Conservation (phyloP, 2,329 filamentous ascomycete species). For the Whalleya microplaca region DNA sequence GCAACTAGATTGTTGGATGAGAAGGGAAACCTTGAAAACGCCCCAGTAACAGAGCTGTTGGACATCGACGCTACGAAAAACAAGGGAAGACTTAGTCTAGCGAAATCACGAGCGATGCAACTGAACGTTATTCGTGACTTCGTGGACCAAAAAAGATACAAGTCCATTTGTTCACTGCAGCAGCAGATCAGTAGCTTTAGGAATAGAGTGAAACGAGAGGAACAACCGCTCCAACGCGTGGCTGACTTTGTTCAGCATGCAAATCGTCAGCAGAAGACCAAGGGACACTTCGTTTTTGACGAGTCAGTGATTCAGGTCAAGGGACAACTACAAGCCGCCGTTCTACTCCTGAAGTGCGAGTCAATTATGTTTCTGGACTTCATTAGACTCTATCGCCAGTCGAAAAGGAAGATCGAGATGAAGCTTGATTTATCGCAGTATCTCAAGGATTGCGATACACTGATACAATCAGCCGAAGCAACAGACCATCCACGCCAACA, state of each 20-base stretch:
- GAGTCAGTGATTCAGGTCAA: conserved; percentile 42
- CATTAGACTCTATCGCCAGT: conserved; percentile 15
- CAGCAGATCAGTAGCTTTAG: conserved; percentile 24
- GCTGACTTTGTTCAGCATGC: conserved; percentile 48
- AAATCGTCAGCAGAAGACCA: conserved; percentile 34
- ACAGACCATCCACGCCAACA: conserved; percentile 46
- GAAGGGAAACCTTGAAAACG: conserved; percentile 12
- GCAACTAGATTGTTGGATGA: conserved; percentile 36
- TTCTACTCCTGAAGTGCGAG: conserved; percentile 54
- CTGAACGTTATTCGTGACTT: conserved; percentile 21
- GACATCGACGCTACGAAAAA: background rate
- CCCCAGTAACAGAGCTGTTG: background rate
- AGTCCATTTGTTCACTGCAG: conserved; percentile 26
- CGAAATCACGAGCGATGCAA: conserved; percentile 14
- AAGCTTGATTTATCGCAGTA: conserved; percentile 36
- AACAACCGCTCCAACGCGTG: conserved; percentile 55
- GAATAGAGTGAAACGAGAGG: conserved; percentile 43
- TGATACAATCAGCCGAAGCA: conserved; percentile 44
- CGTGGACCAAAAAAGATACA: conserved; percentile 28
- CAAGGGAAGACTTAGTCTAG: conserved; percentile 6
- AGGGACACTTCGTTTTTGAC: conserved; percentile 40
- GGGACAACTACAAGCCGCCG: conserved; percentile 44
- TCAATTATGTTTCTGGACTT: conserved; percentile 50
- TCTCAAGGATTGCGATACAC: conserved; percentile 42
- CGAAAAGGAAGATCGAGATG: conserved; percentile 9